Evolutionary conservation across 805 yeast species (phyloP).

Genomic region (Schwanniomyces pseudopolymorphus): DNA sequence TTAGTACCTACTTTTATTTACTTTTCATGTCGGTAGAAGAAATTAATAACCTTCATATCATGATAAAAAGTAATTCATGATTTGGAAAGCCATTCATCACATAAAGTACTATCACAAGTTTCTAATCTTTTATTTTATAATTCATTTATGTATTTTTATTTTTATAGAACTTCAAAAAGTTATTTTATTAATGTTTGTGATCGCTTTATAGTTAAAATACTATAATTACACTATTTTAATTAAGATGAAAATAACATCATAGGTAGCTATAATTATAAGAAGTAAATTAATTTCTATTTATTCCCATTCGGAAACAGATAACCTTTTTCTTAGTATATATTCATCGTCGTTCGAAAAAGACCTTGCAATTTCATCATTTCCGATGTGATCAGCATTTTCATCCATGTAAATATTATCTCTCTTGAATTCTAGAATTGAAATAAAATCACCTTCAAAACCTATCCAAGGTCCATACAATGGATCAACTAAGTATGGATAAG

Average conservation of each 20-base stretch:
- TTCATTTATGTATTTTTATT: background rate
- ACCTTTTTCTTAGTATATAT: constrained; percentile 22
- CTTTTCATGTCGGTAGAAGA: too few species aligned
- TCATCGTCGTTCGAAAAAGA: constrained; percentile 19
- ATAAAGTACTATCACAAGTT: background rate
- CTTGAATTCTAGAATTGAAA: constrained; percentile 39
- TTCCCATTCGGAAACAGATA: constrained; percentile 40
- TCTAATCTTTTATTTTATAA: background rate
- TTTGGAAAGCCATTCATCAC: background rate
- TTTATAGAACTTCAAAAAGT: background rate
- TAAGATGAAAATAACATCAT: too few species aligned
- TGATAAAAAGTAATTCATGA: background rate
- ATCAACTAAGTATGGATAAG: constrained; percentile 48
- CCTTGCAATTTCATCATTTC: constrained; percentile 17
- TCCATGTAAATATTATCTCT: constrained; percentile 9
- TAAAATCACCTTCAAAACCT: constrained; percentile 53
- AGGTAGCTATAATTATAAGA: too few species aligned
- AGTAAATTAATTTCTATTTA: constrained; percentile 8
- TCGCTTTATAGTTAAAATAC: background rate
- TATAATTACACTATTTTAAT: background rate
- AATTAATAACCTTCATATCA: background rate
- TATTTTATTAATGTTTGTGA: background rate
- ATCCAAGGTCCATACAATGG: constrained; percentile 57
- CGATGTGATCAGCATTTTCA: constrained; percentile 10
- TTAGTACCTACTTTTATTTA: too few species aligned